Evolutionary conservation across 2,329 filamentous ascomycete species (phyloP).

Genomic region (Colletotrichum shisoi): DNA sequence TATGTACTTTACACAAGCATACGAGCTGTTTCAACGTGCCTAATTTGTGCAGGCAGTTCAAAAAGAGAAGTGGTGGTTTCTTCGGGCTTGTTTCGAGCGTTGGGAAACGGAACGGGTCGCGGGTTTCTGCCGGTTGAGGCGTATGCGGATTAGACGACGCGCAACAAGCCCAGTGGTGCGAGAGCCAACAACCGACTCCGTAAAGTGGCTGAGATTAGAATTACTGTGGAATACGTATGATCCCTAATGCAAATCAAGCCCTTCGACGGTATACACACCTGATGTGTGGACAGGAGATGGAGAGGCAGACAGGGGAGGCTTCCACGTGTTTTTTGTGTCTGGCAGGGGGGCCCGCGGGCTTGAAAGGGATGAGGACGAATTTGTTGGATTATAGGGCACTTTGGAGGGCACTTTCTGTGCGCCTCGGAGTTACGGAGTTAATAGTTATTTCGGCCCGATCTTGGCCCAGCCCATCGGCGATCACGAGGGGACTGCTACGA

Average conservation of each 20-base stretch:
- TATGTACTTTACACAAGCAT: constrained; percentile 31
- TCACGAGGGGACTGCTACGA: too few relatives aligned
- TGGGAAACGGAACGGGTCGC: constrained; percentile 23
- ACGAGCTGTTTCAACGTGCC: constrained; percentile 17
- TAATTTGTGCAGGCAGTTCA: constrained; percentile 11
- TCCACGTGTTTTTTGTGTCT: constrained; percentile 19
- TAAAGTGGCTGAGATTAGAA: constrained; percentile 15
- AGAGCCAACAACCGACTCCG: constrained; percentile 10
- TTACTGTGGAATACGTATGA: constrained; percentile 12
- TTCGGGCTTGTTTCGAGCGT: constrained; percentile 27
- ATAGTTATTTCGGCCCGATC: too few relatives aligned
- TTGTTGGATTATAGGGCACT: too few relatives aligned
- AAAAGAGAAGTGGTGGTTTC: constrained; percentile 21
- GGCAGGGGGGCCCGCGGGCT: constrained; percentile 5
- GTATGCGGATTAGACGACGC: constrained; percentile 10
- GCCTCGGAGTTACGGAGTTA: too few relatives aligned
- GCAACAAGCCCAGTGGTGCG: constrained; percentile 6
- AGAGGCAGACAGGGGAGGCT: not conserved
- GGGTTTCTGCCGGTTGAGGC: constrained; percentile 21
- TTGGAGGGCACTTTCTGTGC: too few relatives aligned
- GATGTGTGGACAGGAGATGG: not conserved
- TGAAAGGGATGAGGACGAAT: constrained; percentile 13
- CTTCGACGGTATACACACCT: not conserved
- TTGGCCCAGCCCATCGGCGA: too few relatives aligned
- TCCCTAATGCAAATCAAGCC: not conserved